Evolutionary conservation across 495 filamentous ascomycete genomes (phyloP), one percentile per base, ranked within the genome.

Genomic region (Saxophila tyrrhenica): DNA sequence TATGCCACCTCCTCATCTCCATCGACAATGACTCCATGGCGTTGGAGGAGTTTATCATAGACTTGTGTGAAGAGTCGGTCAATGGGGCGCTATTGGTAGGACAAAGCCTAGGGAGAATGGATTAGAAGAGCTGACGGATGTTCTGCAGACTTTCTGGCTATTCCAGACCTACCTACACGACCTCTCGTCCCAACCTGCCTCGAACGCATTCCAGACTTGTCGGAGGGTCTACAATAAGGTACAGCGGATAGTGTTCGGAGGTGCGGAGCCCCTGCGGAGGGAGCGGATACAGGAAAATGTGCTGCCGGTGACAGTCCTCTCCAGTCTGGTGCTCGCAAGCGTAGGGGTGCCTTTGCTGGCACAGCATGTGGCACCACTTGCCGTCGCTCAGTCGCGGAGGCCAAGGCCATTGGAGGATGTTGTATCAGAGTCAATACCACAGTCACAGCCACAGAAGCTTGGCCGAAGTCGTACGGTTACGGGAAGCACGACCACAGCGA

Each of bases 11-110:
- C 53, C 75, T 86, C 60, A 79, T 88, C 56, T 85, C 81, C 69
- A 76, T 86, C 67, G 80, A 87, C 69, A 86, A 87, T 70, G 85
- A 88, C 71, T 87, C 84, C 48, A 87, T 88, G 81, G 84, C 84
- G 21, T 66, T 88, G 68, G 84, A 88, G 68, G 84, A 88, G 65
- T 88, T 87, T 62, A 78, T 88, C 61, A 71, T 87, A 59, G 84
- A 88, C 66, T 70, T 88, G 24, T 88, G 84, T 67, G 82, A 88
- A 65, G 82, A 86, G 69, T 86, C 83, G 8, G 84, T 86, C 55
- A 86, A 83, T 60, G 83, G 81, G 43, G 85, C 84, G 45, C 69
- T 88, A 57, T 72, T 87, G 72, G 84, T 87, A 68, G 29, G 29
- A 35, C 7, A 35, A 13, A 35, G 13, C 7, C 29, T 13, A 13